phyloP scores from a whole-genome alignment of 106 monocot species.

The Amphibolis antarctica region DNA sequence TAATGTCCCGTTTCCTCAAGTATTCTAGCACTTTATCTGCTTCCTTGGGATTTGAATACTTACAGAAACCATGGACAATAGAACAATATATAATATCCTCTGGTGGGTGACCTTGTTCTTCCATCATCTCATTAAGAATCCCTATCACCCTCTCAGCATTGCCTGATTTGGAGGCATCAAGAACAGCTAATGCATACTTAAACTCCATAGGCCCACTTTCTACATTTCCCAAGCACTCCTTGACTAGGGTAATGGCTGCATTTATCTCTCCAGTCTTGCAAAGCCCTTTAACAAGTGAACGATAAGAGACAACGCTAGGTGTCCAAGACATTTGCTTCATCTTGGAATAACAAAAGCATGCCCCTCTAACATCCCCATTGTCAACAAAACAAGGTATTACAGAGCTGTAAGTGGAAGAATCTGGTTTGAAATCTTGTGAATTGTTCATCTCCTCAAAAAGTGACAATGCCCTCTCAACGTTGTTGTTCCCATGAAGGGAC shows the following conservation, averaged over 20 bases:
- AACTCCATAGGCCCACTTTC: slow-evolving; percentile 75
- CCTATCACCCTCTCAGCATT: slow-evolving; percentile 58
- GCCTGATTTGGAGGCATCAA: slow-evolving; percentile 45
- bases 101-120: slow-evolving; percentile 32
- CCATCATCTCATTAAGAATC: slow-evolving; percentile 82
- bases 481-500: slow-evolving; percentile 37
- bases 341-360: slow-evolving; percentile 56
- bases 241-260: slow-evolving; percentile 58
- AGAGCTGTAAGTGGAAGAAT: slow-evolving; percentile 49
- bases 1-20: slow-evolving; percentile 37
- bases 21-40: slow-evolving; percentile 58
- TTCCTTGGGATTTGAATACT: slow-evolving; percentile 51
- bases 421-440: slow-evolving; percentile 35
- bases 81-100: slow-evolving; percentile 74
- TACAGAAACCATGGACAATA: slow-evolving; percentile 78
- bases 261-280: slow-evolving; percentile 62
- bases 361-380: slow-evolving; percentile 41
- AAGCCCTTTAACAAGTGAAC: slow-evolving; percentile 61
- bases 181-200: slow-evolving; percentile 69
- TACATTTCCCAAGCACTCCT: slow-evolving; percentile 83
- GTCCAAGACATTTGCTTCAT: slow-evolving; percentile 59
- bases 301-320: slow-evolving; percentile 52
- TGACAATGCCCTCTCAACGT: slow-evolving; percentile 32
- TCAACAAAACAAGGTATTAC: slow-evolving; percentile 73
- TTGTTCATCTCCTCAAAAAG: slow-evolving; percentile 55